These are phyloP conservation scores for Ceratocystis albifundus DNA, from an alignment of 2,329 filamentous ascomycete species.

Conservation along the genomic window DNA sequence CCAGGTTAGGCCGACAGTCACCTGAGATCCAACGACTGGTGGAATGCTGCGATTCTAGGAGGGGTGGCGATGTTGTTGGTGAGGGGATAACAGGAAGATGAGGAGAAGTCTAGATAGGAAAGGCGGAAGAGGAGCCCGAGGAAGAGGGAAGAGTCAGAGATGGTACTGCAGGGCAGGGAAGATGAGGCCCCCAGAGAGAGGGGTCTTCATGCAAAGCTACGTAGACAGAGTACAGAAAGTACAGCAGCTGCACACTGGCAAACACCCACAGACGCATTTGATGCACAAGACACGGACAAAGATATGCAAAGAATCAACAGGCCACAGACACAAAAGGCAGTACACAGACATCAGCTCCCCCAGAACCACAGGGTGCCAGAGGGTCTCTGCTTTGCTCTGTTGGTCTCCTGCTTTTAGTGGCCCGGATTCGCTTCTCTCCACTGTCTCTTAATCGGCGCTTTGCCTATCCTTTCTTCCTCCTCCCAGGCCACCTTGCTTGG, in stretches of 20 bases:
- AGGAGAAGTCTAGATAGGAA: neutral
- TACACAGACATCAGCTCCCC: slow-evolving; percentile 8
- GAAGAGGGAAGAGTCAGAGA: neutral
- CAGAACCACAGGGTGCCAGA: neutral
- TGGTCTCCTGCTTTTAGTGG: neutral
- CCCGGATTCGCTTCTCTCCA: neutral
- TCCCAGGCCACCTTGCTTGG: neutral
- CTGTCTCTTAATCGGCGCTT: neutral
- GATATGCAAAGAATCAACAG: slow-evolving; percentile 4
- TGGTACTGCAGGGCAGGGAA: neutral
- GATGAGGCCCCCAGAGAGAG: neutral
- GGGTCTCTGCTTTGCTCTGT: neutral
- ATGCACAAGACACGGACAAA: slow-evolving; percentile 10
- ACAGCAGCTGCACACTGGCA: neutral
- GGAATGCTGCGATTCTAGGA: neutral
- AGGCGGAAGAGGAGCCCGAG: neutral
- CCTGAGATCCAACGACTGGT: neutral
- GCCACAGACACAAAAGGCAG: neutral
- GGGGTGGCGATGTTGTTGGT: neutral
- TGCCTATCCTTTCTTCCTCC: neutral
- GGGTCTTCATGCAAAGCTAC: neutral
- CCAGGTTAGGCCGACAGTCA: neutral
- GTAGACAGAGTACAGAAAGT: neutral
- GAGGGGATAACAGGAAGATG: neutral
- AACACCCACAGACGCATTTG: slow-evolving; percentile 1